Evolutionary conservation across 495 filamentous ascomycete genomes (phyloP), one percentile per base, ranked within the genome.

Genomic region (Amphirosellinia nigrospora): DNA sequence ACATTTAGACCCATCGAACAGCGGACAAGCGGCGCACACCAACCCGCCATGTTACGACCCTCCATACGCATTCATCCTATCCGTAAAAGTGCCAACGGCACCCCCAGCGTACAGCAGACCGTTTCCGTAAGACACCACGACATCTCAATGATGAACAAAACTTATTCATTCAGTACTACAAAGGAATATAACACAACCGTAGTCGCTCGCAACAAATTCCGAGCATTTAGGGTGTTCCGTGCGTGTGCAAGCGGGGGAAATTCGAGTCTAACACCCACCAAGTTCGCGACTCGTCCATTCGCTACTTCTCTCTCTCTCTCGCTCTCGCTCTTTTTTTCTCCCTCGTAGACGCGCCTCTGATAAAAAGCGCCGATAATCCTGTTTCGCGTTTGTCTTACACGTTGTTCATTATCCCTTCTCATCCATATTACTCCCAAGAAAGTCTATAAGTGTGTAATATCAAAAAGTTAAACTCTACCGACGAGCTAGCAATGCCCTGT

Each of bases 401-500:
- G 23, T n/a, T 53, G 48, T 52, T 26, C 48, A n/a, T 19, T 53
- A 16, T 28, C 4, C 10, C 11, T 26, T 13, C 23, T 6, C 28
- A 13, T 30, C 50, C 50, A 5, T 53, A 58, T 58, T 58, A 58
- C 55, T 28, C 55, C 55, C 55, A 38, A 38, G 30, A 36, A 58
- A 58, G 32, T 58, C 55, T 58, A 58, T 58, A 10, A 36, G 13
- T 19, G 32, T 58, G 21, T 58, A 21, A 32, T 9, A 8, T 36
- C 19, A 36, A 21, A 58, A 58, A n/a, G 9, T 4, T 10, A 38
- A 34, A 7, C 59, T 68, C 70, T 77, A 78, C 72, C 73, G 69
- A 53, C 71, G 69, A 16, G 64, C 63, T 52, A 74, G 64, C 32
- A 76, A 52, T 61, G 64, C 72, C 36, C 38, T 69, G n/a, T 79